Conservation (phyloP, 2,329 filamentous ascomycete genomes). For the Aspergillus sojae region DNA sequence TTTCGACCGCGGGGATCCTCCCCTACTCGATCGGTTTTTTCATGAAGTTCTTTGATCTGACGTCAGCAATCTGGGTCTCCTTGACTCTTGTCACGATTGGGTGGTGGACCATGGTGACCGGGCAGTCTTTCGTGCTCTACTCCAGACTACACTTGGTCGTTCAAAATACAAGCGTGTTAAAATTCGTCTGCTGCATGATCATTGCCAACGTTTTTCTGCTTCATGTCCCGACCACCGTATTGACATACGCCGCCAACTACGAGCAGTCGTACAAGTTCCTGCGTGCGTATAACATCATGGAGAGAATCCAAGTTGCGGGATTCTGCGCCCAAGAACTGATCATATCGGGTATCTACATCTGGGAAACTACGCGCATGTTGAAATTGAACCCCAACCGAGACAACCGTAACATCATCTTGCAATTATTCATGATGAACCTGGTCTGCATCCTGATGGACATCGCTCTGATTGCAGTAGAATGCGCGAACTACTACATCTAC, state of each 20-base stretch:
- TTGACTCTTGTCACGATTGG: conserved; percentile 50
- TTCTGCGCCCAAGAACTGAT: conserved; percentile 49
- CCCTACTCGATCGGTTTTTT: conserved; percentile 41
- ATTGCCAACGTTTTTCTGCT: conserved; percentile 56
- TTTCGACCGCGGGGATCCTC: conserved; percentile 47
- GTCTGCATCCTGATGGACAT: conserved; percentile 52
- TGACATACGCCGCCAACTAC: conserved; percentile 50
- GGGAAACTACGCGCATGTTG: conserved; percentile 49
- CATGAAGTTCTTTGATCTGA: conserved; percentile 31
- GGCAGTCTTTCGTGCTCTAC: conserved; percentile 44
- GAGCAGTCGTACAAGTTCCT: conserved; percentile 18
- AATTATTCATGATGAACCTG: conserved; percentile 57
- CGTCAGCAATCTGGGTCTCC: conserved; percentile 26
- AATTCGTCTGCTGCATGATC: conserved; percentile 58
- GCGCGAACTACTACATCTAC: conserved; percentile 42
- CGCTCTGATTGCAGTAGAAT: conserved; percentile 43
- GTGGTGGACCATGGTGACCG: conserved; percentile 58
- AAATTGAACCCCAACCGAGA: conserved; percentile 26
- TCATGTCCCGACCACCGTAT: conserved; percentile 55
- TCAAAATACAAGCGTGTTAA: conserved; percentile 49
- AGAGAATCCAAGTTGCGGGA: conserved; percentile 42
- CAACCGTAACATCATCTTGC: conserved; percentile 45
- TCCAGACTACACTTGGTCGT: conserved; percentile 62
- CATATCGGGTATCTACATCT: conserved; percentile 53
- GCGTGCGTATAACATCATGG: conserved; percentile 31